Evolutionary conservation across 768 basidiomycete genomes (phyloP), one percentile per base, ranked within the genome.

Genomic region (Termitomyces sp.): DNA sequence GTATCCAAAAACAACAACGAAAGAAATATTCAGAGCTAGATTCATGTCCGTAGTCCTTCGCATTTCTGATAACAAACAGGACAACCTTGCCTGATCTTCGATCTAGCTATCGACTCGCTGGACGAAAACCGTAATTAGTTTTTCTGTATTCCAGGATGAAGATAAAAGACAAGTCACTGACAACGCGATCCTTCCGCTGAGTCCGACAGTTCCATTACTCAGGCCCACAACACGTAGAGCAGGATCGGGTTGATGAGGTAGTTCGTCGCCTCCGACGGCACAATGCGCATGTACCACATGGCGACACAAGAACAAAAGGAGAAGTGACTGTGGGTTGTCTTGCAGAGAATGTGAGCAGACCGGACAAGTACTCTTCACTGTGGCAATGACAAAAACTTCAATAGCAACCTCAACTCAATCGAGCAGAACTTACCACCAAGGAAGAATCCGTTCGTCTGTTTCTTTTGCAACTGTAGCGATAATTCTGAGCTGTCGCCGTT

Each of bases 271-370:
- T 10, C 85, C 83, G n/a, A 76, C 81, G 0, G 87, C 81, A 61
- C 94, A 96, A 8, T 76, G 72, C 0, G 87, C 87, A 64, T 97
- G 94, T 0, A 93, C 88, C 45, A 88, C 80, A 64, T 97, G 94
- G 34, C 90, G 85, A 68, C 94, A 97, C 10, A 97, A 74, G 69
- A 91, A 97, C 28, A 93, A 69, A 3, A 97, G 66, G 3, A 82
- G 64, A n/a, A 91, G 72, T 3, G 80, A 74, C 43, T 85, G 79
- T 1, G 84, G 76, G 10, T 71, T 74, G 50, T 83, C 79, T 51
- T 80, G 80, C 38, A 92, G 67, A 0, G 83, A 74, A 8, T 76
- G 74, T 3, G 69, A 63, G 64, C 94, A 97, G 22, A 95, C 68
- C 1, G 77, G 81, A 65, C 94, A 97, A 6, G 60, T 65, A 2